Base-by-base conservation (phyloP, 179 eudicot species). In the Spinacia oleracea region DNA sequence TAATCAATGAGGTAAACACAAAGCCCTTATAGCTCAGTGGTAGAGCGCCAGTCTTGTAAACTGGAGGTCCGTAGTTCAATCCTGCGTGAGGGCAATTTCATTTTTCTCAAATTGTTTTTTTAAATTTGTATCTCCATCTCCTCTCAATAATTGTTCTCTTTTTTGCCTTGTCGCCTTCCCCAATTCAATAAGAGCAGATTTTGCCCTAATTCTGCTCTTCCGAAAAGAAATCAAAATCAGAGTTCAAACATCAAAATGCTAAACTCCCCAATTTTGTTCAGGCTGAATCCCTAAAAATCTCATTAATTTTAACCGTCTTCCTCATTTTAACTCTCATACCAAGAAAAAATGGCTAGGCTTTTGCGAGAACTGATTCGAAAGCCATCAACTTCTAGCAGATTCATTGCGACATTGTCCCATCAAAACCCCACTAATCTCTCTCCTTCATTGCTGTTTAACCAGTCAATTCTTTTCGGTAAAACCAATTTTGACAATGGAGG, bases 21-120 rank as follows among this genome's bases (percentile, higher is more conserved):
- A 56, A 78, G 90, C 88, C 90, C 88, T 65, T 89, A 86, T 87
- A 87, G 92, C 89, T 89, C 89, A 89, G 92, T 89, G 90, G 92
- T 87, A 89, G 92, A 89, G 92, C 90, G 89, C 86, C 90, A 89
- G 92, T 89, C 92, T 87, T 89, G 92, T 87, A 86, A 90, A 90
- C 91, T 90, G 91, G 85, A 90, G 93, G 93, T 84, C 90, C 81
- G 90, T 85, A 88, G 91, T 90, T 90, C 91, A 86, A 90, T 90
- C 90, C 91, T 90, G 93, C 91, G 83, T 88, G 91, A 70, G 84
- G 86, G 86, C 86, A 84, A 0, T 0, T 14, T 18, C 20, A 27
- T 32, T 6, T 18, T 29, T 27, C 7, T n/a, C n/a, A n/a, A n/a
- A n/a, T n/a, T n/a, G n/a, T n/a, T n/a, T n/a, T n/a, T n/a, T n/a